Base-by-base conservation (phyloP, 2,329 filamentous ascomycete genomes). In the Fusarium euwallaceae region DNA sequence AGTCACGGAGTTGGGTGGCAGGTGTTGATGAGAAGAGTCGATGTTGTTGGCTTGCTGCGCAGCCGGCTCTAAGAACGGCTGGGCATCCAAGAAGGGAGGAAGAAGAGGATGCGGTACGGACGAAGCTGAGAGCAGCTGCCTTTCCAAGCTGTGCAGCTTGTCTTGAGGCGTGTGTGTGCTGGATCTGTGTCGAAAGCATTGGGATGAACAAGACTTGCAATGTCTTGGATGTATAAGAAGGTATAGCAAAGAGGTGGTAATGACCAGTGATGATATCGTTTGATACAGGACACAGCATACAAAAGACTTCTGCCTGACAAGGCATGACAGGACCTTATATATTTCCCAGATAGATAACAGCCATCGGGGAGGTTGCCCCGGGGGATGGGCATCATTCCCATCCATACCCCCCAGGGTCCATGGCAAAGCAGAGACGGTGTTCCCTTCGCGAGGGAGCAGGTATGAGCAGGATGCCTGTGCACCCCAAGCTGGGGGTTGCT, bases 21-120 rank as follows among this genome's bases (percentile, higher is more conserved):
- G 83, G 82, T 2, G 88, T 89, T 4, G 87, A 87, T 2, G 89
- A 89, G 81, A 91, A 90, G 27, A 79, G 37, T 51, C 73, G 75
- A n/a, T 66, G 61, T 56, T 74, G 73, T 59, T 77, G 76, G 14
- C 64, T 64, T 16, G 65, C 64, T 12, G 64, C 69, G 41, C 61
- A 74, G n/a, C 67, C 53, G 12, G 77, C 67, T 51, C 73, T 71
- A 53, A 70, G 58, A 14, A 64, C 56, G 7, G 67, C 36, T 2
- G 77, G 43, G 6, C 59, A 72, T 55, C 62, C 68, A n/a, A 63
- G 27, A 10, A 71, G 34, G 12, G 73, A 72, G 7, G 67, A 71
- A 9, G 74, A 66, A 17, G 75, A 76, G 14, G 67, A 71, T 27
- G 62, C 34, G 34, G 69, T 61, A 55, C 75, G 77, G 43, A 64